A percentile compares a stretch with the other conserved stretches of the same genome.
Conservation (phyloP, 768 basidiomycete species). For the Tulasnella sp. region DNA sequence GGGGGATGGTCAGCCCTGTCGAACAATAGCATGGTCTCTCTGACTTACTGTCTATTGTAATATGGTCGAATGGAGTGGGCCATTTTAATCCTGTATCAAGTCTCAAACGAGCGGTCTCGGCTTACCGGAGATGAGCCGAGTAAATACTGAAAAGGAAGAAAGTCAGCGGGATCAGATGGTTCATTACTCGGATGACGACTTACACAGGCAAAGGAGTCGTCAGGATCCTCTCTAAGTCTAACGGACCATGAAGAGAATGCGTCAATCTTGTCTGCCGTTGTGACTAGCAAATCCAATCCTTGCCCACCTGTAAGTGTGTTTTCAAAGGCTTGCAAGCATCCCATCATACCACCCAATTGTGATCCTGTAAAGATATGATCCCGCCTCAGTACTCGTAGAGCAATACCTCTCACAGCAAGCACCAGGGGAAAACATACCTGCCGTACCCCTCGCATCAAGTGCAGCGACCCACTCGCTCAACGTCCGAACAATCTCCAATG, state of each 20-base stretch:
- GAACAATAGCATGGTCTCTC: not conserved
- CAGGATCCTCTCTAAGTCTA: slow-evolving; percentile 49
- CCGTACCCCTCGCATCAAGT: slow-evolving; percentile 3
- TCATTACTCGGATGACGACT: slow-evolving; percentile 21
- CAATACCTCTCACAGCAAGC: not conserved
- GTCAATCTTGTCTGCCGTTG: not conserved
- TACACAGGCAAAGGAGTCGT: slow-evolving; percentile 58
- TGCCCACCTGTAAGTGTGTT: slow-evolving; percentile 9
- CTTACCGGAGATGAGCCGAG: slow-evolving; percentile 48
- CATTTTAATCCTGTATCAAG: not conserved
- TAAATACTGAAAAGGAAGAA: slow-evolving; percentile 35
- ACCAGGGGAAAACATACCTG: not conserved
- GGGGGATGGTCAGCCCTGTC: not conserved
- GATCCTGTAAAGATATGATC: not conserved
- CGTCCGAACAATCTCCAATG: not conserved
- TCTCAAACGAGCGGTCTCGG: slow-evolving; percentile 19
- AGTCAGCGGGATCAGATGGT: not conserved
- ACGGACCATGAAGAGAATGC: not conserved
- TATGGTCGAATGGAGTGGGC: not conserved
- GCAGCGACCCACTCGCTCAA: slow-evolving; percentile 9
- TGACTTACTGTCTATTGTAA: slow-evolving; percentile 16
- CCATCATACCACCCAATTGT: slow-evolving; percentile 5
- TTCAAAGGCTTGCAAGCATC: not conserved
- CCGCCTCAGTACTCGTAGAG: not conserved
- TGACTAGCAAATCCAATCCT: not conserved